Conservation (phyloP, 768 basidiomycete genomes). For the Leccinum variicolor region DNA sequence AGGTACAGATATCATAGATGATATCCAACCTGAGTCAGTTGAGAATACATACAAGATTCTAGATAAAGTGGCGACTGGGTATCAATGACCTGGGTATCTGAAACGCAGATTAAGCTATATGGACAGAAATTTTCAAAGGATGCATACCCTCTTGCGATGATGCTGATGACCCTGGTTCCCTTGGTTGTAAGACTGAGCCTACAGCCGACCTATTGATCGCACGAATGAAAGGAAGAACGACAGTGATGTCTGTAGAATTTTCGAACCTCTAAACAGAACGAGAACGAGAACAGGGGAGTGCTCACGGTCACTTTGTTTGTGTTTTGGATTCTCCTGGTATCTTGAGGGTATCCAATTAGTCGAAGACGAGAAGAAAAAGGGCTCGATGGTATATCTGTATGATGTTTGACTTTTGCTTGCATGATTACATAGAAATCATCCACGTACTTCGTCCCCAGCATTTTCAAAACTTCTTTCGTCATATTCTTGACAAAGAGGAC, state of each 20-base stretch:
- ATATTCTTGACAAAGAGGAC: conserved; percentile 51
- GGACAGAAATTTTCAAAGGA: neutral
- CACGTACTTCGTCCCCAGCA: conserved; percentile 52
- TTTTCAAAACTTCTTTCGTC: conserved; percentile 48
- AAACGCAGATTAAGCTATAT: neutral
- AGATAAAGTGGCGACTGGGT: conserved; percentile 48
- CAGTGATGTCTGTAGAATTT: conserved; percentile 46
- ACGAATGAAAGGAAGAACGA: conserved; percentile 52
- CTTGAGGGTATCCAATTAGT: conserved; percentile 67
- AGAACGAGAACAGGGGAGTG: conserved; percentile 26
- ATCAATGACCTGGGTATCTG: conserved; percentile 40
- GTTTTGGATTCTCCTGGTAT: conserved; percentile 48
- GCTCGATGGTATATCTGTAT: conserved; percentile 50
- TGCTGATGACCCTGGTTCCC: neutral
- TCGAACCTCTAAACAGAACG: neutral
- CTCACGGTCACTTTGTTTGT: conserved; percentile 51
- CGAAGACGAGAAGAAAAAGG: conserved; percentile 63
- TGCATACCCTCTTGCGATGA: conserved; percentile 7
- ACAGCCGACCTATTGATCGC: conserved; percentile 19
- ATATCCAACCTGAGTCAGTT: neutral
- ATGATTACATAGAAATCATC: neutral
- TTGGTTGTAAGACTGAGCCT: neutral
- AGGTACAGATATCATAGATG: neutral
- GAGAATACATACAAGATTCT: conserved; percentile 25
- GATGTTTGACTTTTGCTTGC: neutral